A percentile compares a stretch with the other conserved stretches of the same genome.
phyloP scores from a whole-genome alignment of 495 filamentous ascomycete genomes.

The Pyronema omphalodes region DNA sequence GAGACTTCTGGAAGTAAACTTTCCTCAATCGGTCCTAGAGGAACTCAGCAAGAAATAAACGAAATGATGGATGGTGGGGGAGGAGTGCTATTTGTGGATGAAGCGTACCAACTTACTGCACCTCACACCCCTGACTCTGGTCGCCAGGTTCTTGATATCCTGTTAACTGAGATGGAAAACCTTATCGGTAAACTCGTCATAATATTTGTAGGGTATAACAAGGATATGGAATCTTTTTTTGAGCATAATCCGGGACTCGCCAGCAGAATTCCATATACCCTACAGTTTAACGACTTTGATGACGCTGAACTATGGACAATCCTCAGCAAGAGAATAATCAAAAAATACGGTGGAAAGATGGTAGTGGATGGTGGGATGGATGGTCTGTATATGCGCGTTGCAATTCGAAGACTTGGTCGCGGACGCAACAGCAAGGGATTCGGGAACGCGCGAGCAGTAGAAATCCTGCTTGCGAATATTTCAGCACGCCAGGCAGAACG shows the following conservation, averaged over 20 bases:
- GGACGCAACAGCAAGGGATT: conserved; percentile 38
- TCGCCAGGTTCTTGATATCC: conserved; percentile 47
- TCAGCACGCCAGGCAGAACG: conserved; percentile 37
- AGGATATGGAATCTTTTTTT: conserved; percentile 66
- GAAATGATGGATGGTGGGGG: conserved; percentile 38
- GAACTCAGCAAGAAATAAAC: conserved; percentile 41
- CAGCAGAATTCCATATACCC: conserved; percentile 47
- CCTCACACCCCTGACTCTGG: conserved; percentile 30
- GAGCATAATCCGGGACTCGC: conserved; percentile 56
- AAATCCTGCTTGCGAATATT: conserved; percentile 35
- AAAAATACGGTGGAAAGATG: conserved; percentile 32
- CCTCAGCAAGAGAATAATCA: conserved; percentile 30
- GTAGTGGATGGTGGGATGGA: conserved; percentile 34
- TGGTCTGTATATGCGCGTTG: conserved; percentile 42
- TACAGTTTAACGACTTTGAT: conserved; percentile 52
- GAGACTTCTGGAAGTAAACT: conserved; percentile 56
- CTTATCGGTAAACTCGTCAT: conserved; percentile 56
- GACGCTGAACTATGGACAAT: conserved; percentile 46
- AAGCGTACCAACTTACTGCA: conserved; percentile 51
- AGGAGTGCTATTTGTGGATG: conserved; percentile 53
- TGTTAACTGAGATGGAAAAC: conserved; percentile 61
- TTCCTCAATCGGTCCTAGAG: conserved; percentile 41
- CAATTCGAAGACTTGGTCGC: conserved; percentile 35
- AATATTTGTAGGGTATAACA: conserved; percentile 58
- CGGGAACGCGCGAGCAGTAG: conserved; percentile 43